phyloP scores from a whole-genome alignment of 495 filamentous ascomycete species.

The Annulohypoxylon bovei region DNA sequence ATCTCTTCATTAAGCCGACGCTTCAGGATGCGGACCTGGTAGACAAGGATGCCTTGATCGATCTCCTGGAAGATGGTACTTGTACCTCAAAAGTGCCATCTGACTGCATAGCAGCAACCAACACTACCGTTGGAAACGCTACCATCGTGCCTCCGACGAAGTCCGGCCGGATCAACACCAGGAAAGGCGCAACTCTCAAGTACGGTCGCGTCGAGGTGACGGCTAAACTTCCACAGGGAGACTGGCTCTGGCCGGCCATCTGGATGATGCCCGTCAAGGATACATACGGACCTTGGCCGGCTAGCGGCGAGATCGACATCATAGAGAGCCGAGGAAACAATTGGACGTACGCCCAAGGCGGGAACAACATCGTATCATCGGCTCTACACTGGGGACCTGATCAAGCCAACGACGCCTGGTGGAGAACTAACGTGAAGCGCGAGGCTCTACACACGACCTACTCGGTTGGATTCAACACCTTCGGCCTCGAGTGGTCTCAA shows the following conservation, averaged over 20 bases:
- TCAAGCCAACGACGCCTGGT: constrained; percentile 71
- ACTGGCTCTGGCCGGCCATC: constrained; percentile 93
- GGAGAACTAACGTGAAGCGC: constrained; percentile 80
- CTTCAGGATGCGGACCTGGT: constrained; percentile 74
- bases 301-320: constrained; percentile 88
- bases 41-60: constrained; percentile 68
- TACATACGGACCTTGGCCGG: constrained; percentile 80
- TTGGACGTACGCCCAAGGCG: constrained; percentile 75
- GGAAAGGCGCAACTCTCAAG: constrained; percentile 72
- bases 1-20: constrained; percentile 79
- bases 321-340: constrained; percentile 83
- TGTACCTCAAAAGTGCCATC: constrained; percentile 67
- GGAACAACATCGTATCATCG: constrained; percentile 84
- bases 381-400: constrained; percentile 83
- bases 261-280: constrained; percentile 85
- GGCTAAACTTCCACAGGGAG: constrained; percentile 76
- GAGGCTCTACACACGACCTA: constrained; percentile 81
- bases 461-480: constrained; percentile 72
- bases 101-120: constrained; percentile 70
- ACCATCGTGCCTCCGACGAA: constrained; percentile 81
- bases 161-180: constrained; percentile 81
- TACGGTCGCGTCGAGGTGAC: constrained; percentile 85
- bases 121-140: constrained; percentile 72
- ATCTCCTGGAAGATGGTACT: constrained; percentile 69
- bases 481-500: constrained; percentile 84